Evolutionary conservation across 495 filamentous ascomycete species (phyloP).

Genomic region (Aspergillus leporis): DNA sequence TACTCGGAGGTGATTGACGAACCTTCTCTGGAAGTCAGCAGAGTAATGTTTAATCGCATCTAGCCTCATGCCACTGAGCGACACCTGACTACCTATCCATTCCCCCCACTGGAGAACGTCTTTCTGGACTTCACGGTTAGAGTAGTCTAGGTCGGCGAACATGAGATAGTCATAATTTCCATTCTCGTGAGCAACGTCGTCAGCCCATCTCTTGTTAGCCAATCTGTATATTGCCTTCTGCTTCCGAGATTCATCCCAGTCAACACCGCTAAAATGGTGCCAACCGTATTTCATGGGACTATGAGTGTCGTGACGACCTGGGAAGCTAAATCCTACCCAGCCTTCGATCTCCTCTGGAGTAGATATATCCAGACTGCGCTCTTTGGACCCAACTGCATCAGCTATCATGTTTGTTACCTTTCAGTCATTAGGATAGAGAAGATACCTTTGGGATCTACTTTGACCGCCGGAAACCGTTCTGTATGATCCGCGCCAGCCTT

Average conservation of each 20-base stretch:
- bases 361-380: constrained; percentile 58
- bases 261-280: constrained; percentile 70
- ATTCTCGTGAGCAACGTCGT: constrained; percentile 63
- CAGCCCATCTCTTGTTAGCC: constrained; percentile 62
- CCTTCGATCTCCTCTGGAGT: constrained; percentile 62
- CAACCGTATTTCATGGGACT: constrained; percentile 65
- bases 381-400: constrained; percentile 21
- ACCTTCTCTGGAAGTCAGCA: constrained; percentile 60
- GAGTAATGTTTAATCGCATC: constrained; percentile 76
- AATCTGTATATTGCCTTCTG: constrained; percentile 70
- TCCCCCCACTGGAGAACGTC: constrained; percentile 68
- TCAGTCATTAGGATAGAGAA: neutral
- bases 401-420: neutral
- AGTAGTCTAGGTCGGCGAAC: constrained; percentile 67
- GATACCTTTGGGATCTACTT: constrained; percentile 58
- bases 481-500: constrained; percentile 68
- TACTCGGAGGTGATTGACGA: constrained; percentile 54
- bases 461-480: constrained; percentile 59
- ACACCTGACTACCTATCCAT: constrained; percentile 61
- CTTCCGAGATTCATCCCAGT: constrained; percentile 60
- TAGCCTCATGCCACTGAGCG: constrained; percentile 67
- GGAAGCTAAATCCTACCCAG: constrained; percentile 70
- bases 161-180: constrained; percentile 76
- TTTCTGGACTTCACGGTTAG: constrained; percentile 60
- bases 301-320: constrained; percentile 58